phyloP scores from a whole-genome alignment of 2,329 filamentous ascomycete genomes.

The Curvularia sp. region DNA sequence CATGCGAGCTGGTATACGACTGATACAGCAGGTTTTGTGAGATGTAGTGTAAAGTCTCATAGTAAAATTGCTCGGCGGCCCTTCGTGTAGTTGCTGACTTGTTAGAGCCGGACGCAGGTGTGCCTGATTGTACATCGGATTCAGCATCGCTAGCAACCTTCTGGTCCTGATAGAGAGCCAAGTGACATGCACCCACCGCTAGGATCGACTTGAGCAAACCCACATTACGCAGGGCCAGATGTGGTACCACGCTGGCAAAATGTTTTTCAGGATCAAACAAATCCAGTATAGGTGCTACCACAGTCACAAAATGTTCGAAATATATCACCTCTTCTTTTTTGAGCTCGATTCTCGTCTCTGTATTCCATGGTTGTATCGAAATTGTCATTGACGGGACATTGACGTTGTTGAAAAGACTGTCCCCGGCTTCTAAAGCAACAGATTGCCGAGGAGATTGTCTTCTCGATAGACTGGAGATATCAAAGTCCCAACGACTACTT shows the following conservation, averaged over 20 bases:
- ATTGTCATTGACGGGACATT: constrained; percentile 11
- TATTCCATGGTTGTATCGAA: constrained; percentile 35
- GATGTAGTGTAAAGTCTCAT: constrained; percentile 67
- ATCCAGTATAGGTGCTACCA: constrained; percentile 52
- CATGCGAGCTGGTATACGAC: constrained; percentile 63
- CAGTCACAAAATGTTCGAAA: constrained; percentile 50
- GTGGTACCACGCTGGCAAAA: constrained; percentile 43
- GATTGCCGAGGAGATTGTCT: constrained; percentile 42
- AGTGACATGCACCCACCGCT: constrained; percentile 61
- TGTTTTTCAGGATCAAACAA: constrained; percentile 53
- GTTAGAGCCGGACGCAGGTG: constrained; percentile 23
- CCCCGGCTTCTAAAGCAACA: constrained; percentile 37
- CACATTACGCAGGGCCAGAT: constrained; percentile 58
- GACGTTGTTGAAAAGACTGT: constrained; percentile 6
- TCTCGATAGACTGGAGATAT: constrained; percentile 52
- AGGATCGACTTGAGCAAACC: constrained; percentile 65
- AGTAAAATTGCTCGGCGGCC: constrained; percentile 62
- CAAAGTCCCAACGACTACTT: constrained; percentile 49
- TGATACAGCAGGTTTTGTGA: constrained; percentile 65
- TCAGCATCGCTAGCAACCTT: constrained; percentile 31
- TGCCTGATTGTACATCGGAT: constrained; percentile 34
- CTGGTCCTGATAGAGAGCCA: constrained; percentile 49
- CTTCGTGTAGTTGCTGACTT: constrained; percentile 38
- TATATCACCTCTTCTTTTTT: constrained; percentile 48
- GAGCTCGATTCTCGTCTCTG: constrained; percentile 32